Percentiles rank a stretch among this genome's conserved stretches.
phyloP scores from a whole-genome alignment of 768 basidiomycete genomes.

The Russula abietina region DNA sequence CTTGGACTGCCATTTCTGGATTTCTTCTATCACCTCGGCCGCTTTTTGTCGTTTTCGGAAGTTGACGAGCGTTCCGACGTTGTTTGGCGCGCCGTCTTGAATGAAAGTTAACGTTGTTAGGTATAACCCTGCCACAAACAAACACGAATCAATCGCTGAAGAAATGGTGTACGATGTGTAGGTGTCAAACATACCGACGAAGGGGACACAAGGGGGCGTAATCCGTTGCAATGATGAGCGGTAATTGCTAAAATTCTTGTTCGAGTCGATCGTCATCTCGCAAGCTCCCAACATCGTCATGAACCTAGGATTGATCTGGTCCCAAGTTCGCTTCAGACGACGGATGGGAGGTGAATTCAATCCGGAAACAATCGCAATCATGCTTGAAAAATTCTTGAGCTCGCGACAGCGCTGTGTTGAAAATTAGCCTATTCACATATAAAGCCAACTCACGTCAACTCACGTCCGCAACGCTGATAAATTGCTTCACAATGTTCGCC shows the following conservation, averaged over 20 bases:
- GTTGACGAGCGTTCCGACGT: constrained; percentile 78
- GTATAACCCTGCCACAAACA: constrained; percentile 67
- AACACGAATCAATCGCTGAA: neutral
- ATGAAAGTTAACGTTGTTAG: constrained; percentile 96
- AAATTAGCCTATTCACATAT: constrained; percentile 12
- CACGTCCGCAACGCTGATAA: constrained; percentile 89
- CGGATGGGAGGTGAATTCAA: constrained; percentile 91
- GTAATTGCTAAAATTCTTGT: constrained; percentile 93
- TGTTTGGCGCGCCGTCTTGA: constrained; percentile 92
- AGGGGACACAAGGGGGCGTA: constrained; percentile 91
- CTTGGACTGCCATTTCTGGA: constrained; percentile 90
- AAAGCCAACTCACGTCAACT: constrained; percentile 31
- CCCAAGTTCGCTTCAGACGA: constrained; percentile 90
- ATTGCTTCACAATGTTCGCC: constrained; percentile 77
- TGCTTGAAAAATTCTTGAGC: constrained; percentile 93
- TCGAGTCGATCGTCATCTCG: constrained; percentile 87
- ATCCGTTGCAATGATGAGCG: constrained; percentile 75
- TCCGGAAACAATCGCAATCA: constrained; percentile 93
- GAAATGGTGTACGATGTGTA: neutral
- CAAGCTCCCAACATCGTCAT: constrained; percentile 70
- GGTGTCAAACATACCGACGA: constrained; percentile 62
- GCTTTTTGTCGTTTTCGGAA: constrained; percentile 94
- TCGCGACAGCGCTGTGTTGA: constrained; percentile 68
- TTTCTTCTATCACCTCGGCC: constrained; percentile 95
- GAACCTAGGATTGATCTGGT: constrained; percentile 71